phyloP scores from a whole-genome alignment of 164 flowering plant genomes.

The Annona squamosa region DNA sequence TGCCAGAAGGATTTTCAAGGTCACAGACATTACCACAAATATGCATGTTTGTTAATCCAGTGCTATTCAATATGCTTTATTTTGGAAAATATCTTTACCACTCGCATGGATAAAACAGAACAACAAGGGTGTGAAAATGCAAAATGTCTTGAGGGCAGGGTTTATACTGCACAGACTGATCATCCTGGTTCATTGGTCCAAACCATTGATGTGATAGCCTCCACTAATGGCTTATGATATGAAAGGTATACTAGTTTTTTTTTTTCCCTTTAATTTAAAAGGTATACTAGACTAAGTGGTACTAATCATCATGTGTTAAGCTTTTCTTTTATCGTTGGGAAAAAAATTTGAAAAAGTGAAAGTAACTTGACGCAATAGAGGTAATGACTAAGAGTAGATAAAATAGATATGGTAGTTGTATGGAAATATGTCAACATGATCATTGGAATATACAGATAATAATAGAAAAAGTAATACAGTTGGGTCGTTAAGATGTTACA shows the following conservation, averaged over 20 bases:
- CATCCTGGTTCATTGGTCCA: not conserved
- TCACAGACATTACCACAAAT: not conserved
- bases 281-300: not conserved
- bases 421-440: too few species aligned
- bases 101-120: not conserved
- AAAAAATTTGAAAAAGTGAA: too few species aligned
- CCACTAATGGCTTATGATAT: not conserved
- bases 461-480: too few species aligned
- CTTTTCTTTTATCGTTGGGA: not conserved
- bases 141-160: not conserved
- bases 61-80: constrained; percentile 3
- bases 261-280: too few species aligned
- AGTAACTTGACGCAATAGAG: too few species aligned
- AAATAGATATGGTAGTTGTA: too few species aligned
- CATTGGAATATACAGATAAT: too few species aligned
- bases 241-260: not conserved
- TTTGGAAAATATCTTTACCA: not conserved
- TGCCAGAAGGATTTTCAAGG: not conserved
- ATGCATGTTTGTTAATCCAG: not conserved
- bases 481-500: too few species aligned
- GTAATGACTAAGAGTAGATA: too few species aligned
- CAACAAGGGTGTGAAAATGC: not conserved
- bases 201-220: not conserved
- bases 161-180: not conserved
- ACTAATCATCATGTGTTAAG: not conserved